Percentiles rank a stretch among this genome's conserved stretches.
These are phyloP conservation scores for Vigna angularis DNA, from an alignment of 306 rosid genomes.

Conservation along the genomic window DNA sequence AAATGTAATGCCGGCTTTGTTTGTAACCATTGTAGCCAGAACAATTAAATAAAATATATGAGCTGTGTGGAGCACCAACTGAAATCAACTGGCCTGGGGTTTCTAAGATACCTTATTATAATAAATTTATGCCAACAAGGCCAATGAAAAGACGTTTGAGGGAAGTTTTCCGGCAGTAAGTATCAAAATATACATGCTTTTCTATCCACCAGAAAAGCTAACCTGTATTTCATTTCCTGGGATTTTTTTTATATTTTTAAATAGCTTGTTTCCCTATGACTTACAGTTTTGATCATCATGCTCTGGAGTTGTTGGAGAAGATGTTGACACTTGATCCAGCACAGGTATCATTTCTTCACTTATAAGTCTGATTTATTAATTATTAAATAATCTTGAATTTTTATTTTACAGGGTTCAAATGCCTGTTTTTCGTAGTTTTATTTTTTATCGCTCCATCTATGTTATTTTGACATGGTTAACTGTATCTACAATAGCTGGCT, in stretches of 20 bases:
- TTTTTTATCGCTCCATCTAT: background rate
- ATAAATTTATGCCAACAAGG: constrained; percentile 71
- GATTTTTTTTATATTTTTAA: constrained; percentile 19
- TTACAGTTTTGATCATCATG: constrained; percentile 68
- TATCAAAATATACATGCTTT: constrained; percentile 29
- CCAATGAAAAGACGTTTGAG: constrained; percentile 71
- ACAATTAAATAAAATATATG: constrained; percentile 73
- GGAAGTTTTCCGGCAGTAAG: constrained; percentile 69
- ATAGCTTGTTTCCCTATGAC: constrained; percentile 7
- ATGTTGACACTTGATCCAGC: constrained; percentile 74
- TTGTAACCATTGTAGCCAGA: constrained; percentile 62
- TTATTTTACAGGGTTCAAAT: constrained; percentile 1
- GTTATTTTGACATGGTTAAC: background rate
- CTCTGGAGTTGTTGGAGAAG: constrained; percentile 74
- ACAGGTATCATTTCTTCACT: constrained; percentile 53
- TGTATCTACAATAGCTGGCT: background rate
- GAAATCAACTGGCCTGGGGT: constrained; percentile 80
- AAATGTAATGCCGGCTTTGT: constrained; percentile 9
- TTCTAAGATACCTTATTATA: constrained; percentile 67
- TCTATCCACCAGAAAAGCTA: background rate
- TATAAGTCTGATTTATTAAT: constrained; percentile 8
- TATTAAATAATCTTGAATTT: constrained; percentile 17
- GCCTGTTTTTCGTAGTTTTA: constrained; percentile 5
- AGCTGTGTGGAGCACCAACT: constrained; percentile 82
- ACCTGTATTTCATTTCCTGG: background rate